These are phyloP conservation scores for Cladophialophora chaetospira DNA, from an alignment of 2,329 filamentous ascomycete species.

Conservation along the genomic window DNA sequence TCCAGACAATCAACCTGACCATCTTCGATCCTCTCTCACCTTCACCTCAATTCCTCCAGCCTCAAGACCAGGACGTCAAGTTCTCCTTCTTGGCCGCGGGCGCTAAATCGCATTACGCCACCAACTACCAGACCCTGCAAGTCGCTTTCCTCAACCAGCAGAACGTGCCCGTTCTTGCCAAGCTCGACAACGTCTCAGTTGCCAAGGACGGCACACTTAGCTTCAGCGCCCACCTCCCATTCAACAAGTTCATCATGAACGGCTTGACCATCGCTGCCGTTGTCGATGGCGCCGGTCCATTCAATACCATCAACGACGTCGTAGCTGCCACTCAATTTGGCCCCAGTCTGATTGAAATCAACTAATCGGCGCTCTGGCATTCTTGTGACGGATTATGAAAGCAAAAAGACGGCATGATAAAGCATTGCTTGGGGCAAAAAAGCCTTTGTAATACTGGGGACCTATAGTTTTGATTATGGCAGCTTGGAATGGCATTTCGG, in stretches of 20 bases:
- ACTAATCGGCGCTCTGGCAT: background rate
- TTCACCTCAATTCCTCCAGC: constrained; percentile 28
- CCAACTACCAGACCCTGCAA: constrained; percentile 37
- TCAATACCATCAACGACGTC: constrained; percentile 38
- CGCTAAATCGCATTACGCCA: constrained; percentile 21
- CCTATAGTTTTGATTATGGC: background rate
- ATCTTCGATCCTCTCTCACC: constrained; percentile 46
- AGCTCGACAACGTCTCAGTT: constrained; percentile 33
- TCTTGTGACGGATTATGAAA: background rate
- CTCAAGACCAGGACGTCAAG: constrained; percentile 47
- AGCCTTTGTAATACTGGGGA: background rate
- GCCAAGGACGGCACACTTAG: constrained; percentile 27
- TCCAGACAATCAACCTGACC: constrained; percentile 53
- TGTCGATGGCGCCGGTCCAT: constrained; percentile 36
- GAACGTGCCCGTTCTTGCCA: constrained; percentile 41
- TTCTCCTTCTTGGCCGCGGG: constrained; percentile 49
- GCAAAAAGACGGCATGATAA: background rate
- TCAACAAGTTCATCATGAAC: constrained; percentile 39
- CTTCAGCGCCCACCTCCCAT: constrained; percentile 41
- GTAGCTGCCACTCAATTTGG: constrained; percentile 40
- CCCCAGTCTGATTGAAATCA: constrained; percentile 40
- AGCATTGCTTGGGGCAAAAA: background rate
- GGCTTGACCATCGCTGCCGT: constrained; percentile 45
- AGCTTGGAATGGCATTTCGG: background rate
- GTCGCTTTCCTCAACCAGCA: constrained; percentile 45